phyloP scores from a whole-genome alignment of 2,329 filamentous ascomycete genomes.

The Fragosphaeria purpurea region DNA sequence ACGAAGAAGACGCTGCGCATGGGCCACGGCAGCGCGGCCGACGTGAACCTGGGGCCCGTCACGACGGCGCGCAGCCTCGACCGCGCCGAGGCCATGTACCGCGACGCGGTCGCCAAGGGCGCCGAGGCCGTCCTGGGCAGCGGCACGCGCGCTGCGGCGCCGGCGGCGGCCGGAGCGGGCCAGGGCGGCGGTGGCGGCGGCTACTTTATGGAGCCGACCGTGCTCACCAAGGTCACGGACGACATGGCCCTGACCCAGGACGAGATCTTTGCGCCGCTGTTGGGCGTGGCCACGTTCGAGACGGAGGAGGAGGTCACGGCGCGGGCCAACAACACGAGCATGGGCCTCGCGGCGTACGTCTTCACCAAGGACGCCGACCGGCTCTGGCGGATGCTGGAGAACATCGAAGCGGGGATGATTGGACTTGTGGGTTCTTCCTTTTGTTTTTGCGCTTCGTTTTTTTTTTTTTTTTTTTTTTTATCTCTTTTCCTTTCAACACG shows the following conservation, averaged over 20 bases:
- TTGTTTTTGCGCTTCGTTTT: constrained; percentile 16
- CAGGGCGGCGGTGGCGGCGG: constrained; percentile 28
- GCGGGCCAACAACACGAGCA: constrained; percentile 38
- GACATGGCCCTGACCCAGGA: constrained; percentile 37
- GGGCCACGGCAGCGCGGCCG: constrained; percentile 16
- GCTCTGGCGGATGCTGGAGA: constrained; percentile 32
- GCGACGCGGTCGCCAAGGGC: constrained; percentile 12
- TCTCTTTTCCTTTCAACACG: constrained; percentile 8
- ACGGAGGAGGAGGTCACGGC: constrained; percentile 43
- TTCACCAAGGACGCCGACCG: constrained; percentile 22
- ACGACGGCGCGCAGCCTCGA: constrained; percentile 20
- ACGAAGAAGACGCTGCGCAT: constrained; percentile 4
- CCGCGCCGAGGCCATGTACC: constrained; percentile 23
- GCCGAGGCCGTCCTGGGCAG: constrained; percentile 16
- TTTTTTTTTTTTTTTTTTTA: constrained; percentile 1
- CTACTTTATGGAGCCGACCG: constrained; percentile 34
- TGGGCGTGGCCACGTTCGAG: constrained; percentile 43
- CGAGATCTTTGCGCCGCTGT: constrained; percentile 49
- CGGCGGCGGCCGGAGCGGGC: constrained; percentile 5
- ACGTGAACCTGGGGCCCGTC: constrained; percentile 25
- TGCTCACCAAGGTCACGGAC: constrained; percentile 32
- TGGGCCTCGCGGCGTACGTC: constrained; percentile 23
- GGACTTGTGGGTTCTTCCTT: constrained; percentile 24
- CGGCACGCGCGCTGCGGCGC: constrained; percentile 45
- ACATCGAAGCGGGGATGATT: constrained; percentile 55